Conservation (phyloP, 2,329 filamentous ascomycete species). For the Beauveria asiatica region DNA sequence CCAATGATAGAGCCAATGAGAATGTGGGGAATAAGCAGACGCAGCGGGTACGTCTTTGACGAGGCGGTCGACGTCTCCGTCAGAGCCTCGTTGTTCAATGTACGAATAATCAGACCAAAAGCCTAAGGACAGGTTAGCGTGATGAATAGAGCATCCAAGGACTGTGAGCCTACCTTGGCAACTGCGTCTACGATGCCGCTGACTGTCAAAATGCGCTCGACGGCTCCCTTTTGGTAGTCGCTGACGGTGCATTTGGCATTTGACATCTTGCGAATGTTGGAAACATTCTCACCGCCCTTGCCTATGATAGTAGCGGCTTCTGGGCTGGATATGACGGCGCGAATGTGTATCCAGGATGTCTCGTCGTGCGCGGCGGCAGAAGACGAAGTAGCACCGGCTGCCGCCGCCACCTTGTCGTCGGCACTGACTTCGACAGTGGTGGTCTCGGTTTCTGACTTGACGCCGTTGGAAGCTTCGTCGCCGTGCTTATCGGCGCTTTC, state of each 20-base stretch:
- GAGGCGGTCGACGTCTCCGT: conserved; percentile 80
- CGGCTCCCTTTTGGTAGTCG: conserved; percentile 93
- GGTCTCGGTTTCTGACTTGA: conserved; percentile 51
- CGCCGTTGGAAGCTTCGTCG: conserved; percentile 40
- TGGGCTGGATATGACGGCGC: conserved; percentile 92
- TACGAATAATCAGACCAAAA: conserved; percentile 96
- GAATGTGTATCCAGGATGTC: conserved; percentile 92
- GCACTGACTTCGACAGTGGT: conserved; percentile 44
- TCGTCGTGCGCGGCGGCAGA: conserved; percentile 65
- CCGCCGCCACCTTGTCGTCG: conserved; percentile 38
- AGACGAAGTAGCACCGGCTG: conserved; percentile 27
- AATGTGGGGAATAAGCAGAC: conserved; percentile 90
- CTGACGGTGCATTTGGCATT: conserved; percentile 98
- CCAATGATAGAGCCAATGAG: conserved; percentile 98
- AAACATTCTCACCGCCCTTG: conserved; percentile 97
- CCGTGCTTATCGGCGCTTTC: conserved; percentile 40
- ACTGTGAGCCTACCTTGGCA: conserved; percentile 66
- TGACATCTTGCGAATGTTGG: conserved; percentile 88
- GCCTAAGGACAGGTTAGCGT: conserved; percentile 48
- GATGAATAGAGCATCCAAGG: neutral
- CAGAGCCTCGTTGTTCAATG: conserved; percentile 92
- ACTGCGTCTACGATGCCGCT: conserved; percentile 94
- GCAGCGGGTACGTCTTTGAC: conserved; percentile 94
- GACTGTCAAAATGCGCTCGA: conserved; percentile 95
- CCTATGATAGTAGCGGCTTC: conserved; percentile 97